Evolutionary conservation across 257 asterid species (phyloP).

Genomic region (Marsdenia floribunda): DNA sequence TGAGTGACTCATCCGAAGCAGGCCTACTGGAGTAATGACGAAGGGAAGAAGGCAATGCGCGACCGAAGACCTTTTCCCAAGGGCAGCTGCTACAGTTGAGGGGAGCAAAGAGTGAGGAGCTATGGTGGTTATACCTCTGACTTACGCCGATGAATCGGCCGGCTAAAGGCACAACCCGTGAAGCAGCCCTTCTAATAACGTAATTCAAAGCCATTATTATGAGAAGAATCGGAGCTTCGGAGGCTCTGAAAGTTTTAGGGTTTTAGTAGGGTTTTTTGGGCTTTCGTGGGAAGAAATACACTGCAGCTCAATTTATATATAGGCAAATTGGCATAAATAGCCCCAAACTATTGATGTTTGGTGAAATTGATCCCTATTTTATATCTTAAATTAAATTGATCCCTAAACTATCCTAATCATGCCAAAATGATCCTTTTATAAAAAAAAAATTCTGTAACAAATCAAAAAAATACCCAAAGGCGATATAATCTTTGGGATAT

Average conservation of each 20-base stretch:
- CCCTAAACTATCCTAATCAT: no score
- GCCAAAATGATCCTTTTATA: no score
- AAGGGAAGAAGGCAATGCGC: constrained; percentile 39
- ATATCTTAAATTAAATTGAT: no score
- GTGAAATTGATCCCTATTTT: no score
- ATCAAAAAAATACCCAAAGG: no score
- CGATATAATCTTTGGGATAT: no score
- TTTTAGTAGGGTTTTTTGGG: neutral
- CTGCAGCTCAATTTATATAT: neutral
- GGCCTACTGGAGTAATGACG: constrained; percentile 37
- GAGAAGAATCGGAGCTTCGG: neutral
- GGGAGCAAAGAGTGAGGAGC: constrained; percentile 41
- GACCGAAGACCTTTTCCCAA: constrained; percentile 21
- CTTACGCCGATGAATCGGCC: constrained; percentile 35
- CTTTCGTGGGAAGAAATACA: neutral
- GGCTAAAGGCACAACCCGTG: constrained; percentile 46
- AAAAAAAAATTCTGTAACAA: no score
- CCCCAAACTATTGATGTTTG: no score
- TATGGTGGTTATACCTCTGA: constrained; percentile 35
- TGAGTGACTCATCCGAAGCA: constrained; percentile 48
- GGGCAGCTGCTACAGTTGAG: constrained; percentile 18
- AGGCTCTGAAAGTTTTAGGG: neutral
- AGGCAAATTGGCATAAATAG: no score
- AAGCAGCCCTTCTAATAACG: constrained; percentile 46
- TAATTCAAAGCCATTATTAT: constrained; percentile 41